phyloP scores from a whole-genome alignment of 2,329 filamentous ascomycete species.

The Fusarium temperatum region DNA sequence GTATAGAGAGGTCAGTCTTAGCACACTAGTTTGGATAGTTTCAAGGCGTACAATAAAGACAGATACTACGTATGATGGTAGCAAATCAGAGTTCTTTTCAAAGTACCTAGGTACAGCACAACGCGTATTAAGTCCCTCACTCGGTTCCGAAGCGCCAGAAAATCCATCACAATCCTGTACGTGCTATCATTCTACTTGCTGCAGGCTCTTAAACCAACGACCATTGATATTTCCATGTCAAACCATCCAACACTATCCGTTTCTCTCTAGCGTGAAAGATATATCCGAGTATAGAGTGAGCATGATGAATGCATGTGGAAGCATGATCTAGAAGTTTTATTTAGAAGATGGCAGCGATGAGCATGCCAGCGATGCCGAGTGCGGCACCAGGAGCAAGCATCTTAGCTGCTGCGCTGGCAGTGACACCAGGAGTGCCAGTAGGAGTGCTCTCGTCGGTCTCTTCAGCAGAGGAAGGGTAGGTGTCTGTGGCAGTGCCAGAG shows the following conservation, averaged over 20 bases:
- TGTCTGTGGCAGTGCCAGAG: conserved; percentile 21
- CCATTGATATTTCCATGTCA: conserved; percentile 10
- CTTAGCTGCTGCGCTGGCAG: conserved; percentile 46
- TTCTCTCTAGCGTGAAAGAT: conserved; percentile 20
- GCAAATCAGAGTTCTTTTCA: conserved; percentile 31
- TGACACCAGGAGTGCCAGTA: conserved; percentile 42
- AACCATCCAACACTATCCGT: conserved; percentile 28
- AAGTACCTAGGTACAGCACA: conserved; percentile 40
- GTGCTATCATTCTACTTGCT: conserved; percentile 29
- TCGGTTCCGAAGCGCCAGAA: conserved; percentile 30
- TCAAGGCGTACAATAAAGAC: conserved; percentile 6
- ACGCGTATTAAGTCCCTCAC: conserved; percentile 37
- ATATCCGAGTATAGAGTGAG: conserved; percentile 18
- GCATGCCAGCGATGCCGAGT: conserved; percentile 41
- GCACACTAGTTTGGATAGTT: conserved; percentile 3
- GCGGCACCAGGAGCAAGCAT: conserved; percentile 34
- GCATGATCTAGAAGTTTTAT: conserved; percentile 4
- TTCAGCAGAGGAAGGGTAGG: conserved; percentile 28
- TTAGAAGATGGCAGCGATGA: conserved; percentile 42
- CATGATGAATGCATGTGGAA: conserved; percentile 17
- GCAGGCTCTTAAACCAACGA: conserved; percentile 22
- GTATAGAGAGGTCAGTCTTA: conserved; percentile 20
- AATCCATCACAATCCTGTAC: conserved; percentile 32
- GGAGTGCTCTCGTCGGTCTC: conserved; percentile 30
- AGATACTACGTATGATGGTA: not conserved